Evolutionary conservation across 371 early-diverging fungal species (phyloP).

Genomic region (Spiromyces aspiralis): DNA sequence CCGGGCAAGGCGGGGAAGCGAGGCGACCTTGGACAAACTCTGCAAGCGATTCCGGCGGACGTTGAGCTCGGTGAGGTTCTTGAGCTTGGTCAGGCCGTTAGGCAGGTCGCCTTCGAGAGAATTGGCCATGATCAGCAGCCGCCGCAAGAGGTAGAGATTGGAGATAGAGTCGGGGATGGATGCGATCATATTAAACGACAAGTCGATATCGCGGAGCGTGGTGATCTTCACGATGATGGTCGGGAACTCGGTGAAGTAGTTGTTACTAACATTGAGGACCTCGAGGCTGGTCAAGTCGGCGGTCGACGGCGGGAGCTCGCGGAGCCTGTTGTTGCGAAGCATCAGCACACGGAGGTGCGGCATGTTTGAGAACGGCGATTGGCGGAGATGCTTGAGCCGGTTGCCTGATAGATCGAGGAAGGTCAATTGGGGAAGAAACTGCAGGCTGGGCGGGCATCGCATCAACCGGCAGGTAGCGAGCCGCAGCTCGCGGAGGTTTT

Average conservation of each 20-base stretch:
- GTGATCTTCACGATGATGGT: constrained; percentile 37
- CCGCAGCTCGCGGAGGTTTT: constrained; percentile 39
- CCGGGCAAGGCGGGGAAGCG: constrained; percentile 40
- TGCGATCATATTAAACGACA: constrained; percentile 68
- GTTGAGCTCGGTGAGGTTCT: constrained; percentile 51
- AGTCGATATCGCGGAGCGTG: constrained; percentile 50
- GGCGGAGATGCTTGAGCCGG: constrained; percentile 39
- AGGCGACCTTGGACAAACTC: constrained; percentile 39
- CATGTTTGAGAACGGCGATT: constrained; percentile 39
- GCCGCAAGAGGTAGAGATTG: constrained; percentile 38
- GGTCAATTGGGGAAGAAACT: constrained; percentile 36
- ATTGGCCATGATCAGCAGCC: constrained; percentile 58
- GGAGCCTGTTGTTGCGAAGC: constrained; percentile 56
- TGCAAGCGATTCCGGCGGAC: constrained; percentile 54
- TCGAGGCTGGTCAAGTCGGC: constrained; percentile 37
- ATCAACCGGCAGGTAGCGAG: constrained; percentile 51
- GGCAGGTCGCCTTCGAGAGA: constrained; percentile 51
- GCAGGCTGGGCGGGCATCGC: constrained; percentile 40
- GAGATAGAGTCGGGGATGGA: constrained; percentile 56
- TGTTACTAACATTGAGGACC: constrained; percentile 57
- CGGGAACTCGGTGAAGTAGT: constrained; percentile 54
- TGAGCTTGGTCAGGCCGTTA: constrained; percentile 36
- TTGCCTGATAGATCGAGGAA: constrained; percentile 63
- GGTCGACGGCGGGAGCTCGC: constrained; percentile 39
- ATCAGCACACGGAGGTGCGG: constrained; percentile 35